Percentiles rank a stretch among this genome's conserved stretches.
phyloP scores from a whole-genome alignment of 306 rosid genomes.

The Citrullus colocynthis region DNA sequence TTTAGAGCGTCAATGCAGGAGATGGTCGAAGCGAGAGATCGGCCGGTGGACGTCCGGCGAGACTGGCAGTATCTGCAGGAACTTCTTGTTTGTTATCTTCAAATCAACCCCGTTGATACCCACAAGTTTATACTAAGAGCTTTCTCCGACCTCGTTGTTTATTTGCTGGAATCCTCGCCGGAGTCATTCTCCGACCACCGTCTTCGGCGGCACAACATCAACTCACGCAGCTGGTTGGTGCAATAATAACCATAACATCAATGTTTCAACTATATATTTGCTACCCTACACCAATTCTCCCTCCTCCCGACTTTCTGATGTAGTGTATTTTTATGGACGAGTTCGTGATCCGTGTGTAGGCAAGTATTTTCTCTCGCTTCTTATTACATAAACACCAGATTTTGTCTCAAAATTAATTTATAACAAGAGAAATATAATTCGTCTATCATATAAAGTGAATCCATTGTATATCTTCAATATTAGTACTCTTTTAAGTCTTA shows the following conservation, averaged over 20 bases:
- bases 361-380: background rate
- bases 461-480: too few species aligned
- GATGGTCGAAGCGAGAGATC: slow-evolving; percentile 51
- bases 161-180: slow-evolving; percentile 21
- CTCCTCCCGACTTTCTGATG: background rate
- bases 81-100: slow-evolving; percentile 71
- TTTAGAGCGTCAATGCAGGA: slow-evolving; percentile 77
- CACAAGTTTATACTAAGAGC: slow-evolving; percentile 71
- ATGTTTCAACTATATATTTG: background rate
- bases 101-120: slow-evolving; percentile 51
- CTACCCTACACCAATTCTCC: background rate
- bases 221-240: background rate
- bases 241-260: background rate
- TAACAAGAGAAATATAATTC: too few species aligned
- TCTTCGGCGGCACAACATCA: background rate
- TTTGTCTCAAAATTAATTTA: too few species aligned
- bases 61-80: slow-evolving; percentile 65
- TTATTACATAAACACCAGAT: too few species aligned
- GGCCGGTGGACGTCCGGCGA: slow-evolving; percentile 15
- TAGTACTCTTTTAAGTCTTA: too few species aligned
- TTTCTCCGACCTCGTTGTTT: slow-evolving; percentile 56
- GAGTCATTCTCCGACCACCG: background rate
- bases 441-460: too few species aligned
- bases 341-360: background rate
- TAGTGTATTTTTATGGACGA: too few species aligned